Percentiles rank a stretch among this genome's conserved stretches.
phyloP scores from a whole-genome alignment of 768 basidiomycete species.

The Mycena vulgaris region DNA sequence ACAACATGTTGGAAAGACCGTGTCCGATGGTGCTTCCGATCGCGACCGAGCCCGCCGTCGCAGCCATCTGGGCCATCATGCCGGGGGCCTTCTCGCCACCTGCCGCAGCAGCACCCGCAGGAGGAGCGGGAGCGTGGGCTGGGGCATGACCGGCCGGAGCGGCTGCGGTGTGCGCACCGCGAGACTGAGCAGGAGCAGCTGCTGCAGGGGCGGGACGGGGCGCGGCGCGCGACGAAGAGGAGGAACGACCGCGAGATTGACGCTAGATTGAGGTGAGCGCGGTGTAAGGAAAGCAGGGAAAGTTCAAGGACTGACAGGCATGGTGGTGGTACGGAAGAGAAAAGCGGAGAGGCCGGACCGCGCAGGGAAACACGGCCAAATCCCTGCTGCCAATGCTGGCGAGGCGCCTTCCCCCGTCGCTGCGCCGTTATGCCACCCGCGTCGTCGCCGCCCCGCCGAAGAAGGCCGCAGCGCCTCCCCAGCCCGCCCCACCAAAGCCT shows the following conservation, averaged over 20 bases:
- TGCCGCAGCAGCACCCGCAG: conserved; percentile 57
- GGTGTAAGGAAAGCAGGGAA: neutral
- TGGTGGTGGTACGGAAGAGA: conserved; percentile 41
- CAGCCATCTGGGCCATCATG: conserved; percentile 88
- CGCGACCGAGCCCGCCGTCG: conserved; percentile 92
- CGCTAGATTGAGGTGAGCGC: conserved; percentile 63
- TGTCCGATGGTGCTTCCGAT: conserved; percentile 91
- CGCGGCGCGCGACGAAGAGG: conserved; percentile 56
- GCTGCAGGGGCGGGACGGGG: conserved; percentile 58
- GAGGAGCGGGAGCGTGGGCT: conserved; percentile 58
- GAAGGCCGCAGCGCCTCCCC: neutral
- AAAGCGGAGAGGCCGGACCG: conserved; percentile 1
- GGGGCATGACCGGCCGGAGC: conserved; percentile 60
- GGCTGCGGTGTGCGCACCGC: conserved; percentile 44
- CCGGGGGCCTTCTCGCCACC: conserved; percentile 71
- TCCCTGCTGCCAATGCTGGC: conserved; percentile 20
- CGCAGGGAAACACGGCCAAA: conserved; percentile 2
- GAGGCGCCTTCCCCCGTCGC: conserved; percentile 9
- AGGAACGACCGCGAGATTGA: conserved; percentile 82
- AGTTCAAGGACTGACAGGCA: conserved; percentile 62
- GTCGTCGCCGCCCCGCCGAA: neutral
- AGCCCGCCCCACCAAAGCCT: neutral
- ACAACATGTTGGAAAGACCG: conserved; percentile 81
- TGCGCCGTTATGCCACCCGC: conserved; percentile 31
- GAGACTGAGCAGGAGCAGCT: conserved; percentile 59